Evolutionary conservation across 306 rosid genomes (phyloP).

Genomic region (Vigna nakashimae): DNA sequence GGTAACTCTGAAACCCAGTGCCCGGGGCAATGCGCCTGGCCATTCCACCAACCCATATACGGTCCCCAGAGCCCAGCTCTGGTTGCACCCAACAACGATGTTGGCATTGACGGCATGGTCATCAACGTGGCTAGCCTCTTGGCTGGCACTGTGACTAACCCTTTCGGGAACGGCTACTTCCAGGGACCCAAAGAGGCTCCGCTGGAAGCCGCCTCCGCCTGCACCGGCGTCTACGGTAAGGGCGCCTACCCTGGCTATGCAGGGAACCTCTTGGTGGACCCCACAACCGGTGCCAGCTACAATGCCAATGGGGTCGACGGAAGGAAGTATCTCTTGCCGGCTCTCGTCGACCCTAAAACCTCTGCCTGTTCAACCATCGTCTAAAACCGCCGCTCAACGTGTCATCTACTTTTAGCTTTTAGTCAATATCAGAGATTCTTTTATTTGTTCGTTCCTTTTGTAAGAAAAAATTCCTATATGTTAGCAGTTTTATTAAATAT

Average conservation of each 20-base stretch:
- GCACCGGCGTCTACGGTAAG: conserved; percentile 66
- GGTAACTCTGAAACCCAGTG: conserved; percentile 77
- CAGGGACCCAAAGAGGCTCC: conserved; percentile 83
- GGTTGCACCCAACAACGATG: conserved; percentile 72
- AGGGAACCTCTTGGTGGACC: conserved; percentile 62
- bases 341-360: conserved; percentile 65
- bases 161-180: conserved; percentile 71
- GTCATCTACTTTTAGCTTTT: neutral
- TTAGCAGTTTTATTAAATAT: no score
- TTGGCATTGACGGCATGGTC: conserved; percentile 74
- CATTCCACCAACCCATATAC: conserved; percentile 85
- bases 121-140: conserved; percentile 72
- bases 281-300: conserved; percentile 69
- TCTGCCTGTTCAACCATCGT: conserved; percentile 64
- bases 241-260: conserved; percentile 84
- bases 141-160: conserved; percentile 71
- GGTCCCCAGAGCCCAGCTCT: conserved; percentile 70
- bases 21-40: conserved; percentile 88
- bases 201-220: conserved; percentile 74
- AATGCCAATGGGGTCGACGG: conserved; percentile 65
- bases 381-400: neutral
- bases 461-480: neutral
- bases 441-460: conserved; percentile 1
- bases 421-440: neutral
- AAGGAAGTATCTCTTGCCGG: conserved; percentile 67